Evolutionary conservation across 2,329 filamentous ascomycete genomes (phyloP), one percentile per base, ranked within the genome.

Genomic region (Cadophora luteo-olivacea): DNA sequence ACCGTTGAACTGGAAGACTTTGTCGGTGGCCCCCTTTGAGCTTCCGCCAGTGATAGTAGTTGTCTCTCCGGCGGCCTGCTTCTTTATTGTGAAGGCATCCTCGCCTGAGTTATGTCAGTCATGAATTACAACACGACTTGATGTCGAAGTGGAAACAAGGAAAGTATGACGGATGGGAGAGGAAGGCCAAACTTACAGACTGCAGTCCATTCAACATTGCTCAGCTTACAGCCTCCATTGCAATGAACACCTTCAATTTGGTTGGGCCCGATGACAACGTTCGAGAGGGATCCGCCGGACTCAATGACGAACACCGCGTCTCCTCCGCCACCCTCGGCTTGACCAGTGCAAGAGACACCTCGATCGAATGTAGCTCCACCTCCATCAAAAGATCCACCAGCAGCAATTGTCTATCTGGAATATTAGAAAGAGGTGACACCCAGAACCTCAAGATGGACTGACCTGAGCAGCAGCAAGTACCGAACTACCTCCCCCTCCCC

Each of bases 311-410:
- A 78, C 22, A 79, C 77, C 1, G 77, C 75, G 49, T 78, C 75
- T 1, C 69, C 71, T 52, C 80, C 77, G 36, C 79, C 81, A 16
- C 81, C 81, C 67, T 83, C 82, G 19, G 66, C 64, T 72, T 84
- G 81, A 19, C 80, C 81, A 24, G 72, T 75, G 73, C 82, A 84
- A 16, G 73, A 72, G 7, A 78, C 77, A 55, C 79, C 77, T 69
- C 82, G 80, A 68, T 82, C 82, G 81, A 68, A 80, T 77, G 72
- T 79, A 74, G 65, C 58, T 81, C 84, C 83, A n/a, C 78, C 80
- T 57, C 84, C 83, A 72, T 86, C 83, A 70, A 84, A 84, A 32
- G 73, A 77, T 51, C 77, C 77, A 25, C 80, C 80, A 8, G 82
- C 81, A 1, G 80, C 77, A 68, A 84, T 80, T 33, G 82, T 82